A percentile compares a stretch with the other conserved stretches of the same genome.
Evolutionary conservation across 2,329 filamentous ascomycete species (phyloP).

Genomic region (Trichoderma sp.): DNA sequence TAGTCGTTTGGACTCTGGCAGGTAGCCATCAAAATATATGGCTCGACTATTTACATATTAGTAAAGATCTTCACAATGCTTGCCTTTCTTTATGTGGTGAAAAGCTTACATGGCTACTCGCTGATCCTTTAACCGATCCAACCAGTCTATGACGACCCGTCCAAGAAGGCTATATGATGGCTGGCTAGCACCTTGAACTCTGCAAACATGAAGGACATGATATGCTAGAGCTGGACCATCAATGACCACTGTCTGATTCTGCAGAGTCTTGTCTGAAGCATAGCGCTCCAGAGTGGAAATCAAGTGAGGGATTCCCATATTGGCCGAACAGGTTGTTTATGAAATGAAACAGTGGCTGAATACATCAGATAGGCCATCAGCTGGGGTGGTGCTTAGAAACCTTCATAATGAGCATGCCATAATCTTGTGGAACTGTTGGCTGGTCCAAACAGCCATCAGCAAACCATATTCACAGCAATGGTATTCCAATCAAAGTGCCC

Average conservation of each 20-base stretch:
- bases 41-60: conserved; percentile 43
- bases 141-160: conserved; percentile 59
- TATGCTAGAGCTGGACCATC: conserved; percentile 82
- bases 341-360: neutral
- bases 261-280: conserved; percentile 46
- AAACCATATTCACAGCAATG: neutral
- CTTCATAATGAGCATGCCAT: neutral
- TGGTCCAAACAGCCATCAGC: neutral
- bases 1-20: conserved; percentile 67
- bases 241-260: conserved; percentile 53
- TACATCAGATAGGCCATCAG: neutral
- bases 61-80: neutral
- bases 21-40: conserved; percentile 84
- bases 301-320: conserved; percentile 63
- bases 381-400: neutral
- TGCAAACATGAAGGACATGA: conserved; percentile 64
- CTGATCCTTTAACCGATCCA: conserved; percentile 58
- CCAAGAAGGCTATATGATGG: conserved; percentile 67
- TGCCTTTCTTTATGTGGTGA: neutral
- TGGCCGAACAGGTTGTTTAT: neutral
- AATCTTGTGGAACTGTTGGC: neutral
- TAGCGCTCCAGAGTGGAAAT: conserved; percentile 56
- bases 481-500: neutral
- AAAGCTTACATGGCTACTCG: conserved; percentile 62
- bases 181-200: conserved; percentile 52